Evolutionary conservation across 495 filamentous ascomycete species (phyloP).

Genomic region (Penicillium daleae): DNA sequence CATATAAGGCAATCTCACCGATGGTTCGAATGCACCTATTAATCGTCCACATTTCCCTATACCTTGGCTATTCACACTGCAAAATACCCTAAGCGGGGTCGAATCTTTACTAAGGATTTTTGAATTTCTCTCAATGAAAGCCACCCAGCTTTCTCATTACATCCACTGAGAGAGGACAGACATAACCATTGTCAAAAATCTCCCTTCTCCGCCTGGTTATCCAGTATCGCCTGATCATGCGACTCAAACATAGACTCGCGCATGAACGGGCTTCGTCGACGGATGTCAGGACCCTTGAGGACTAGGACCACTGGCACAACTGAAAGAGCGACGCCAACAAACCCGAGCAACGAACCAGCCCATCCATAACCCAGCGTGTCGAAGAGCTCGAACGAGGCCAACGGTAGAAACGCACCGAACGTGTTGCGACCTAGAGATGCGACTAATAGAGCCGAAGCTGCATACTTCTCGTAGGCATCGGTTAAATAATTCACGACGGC

Average conservation of each 20-base stretch:
- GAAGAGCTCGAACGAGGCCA: constrained; percentile 46
- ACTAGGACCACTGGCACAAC: constrained; percentile 44
- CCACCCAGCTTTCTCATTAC: not conserved
- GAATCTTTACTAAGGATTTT: too few species aligned
- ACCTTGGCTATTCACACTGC: too few species aligned
- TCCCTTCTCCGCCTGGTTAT: constrained; percentile 17
- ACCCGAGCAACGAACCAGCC: constrained; percentile 48
- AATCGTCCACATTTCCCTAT: too few species aligned
- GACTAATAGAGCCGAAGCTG: constrained; percentile 41
- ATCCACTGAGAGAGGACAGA: not conserved
- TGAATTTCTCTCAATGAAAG: not conserved
- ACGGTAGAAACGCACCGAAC: constrained; percentile 41
- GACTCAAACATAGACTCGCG: constrained; percentile 34
- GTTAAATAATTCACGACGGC: constrained; percentile 52
- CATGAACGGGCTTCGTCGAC: constrained; percentile 43
- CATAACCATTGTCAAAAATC: not conserved
- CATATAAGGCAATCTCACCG: too few species aligned
- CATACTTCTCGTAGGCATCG: constrained; percentile 50
- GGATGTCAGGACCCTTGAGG: constrained; percentile 40
- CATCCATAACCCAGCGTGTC: constrained; percentile 46
- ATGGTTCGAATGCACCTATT: too few species aligned
- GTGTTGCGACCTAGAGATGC: constrained; percentile 40
- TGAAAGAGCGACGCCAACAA: constrained; percentile 42
- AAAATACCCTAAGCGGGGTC: not conserved
- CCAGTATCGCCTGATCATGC: constrained; percentile 23